phyloP scores from a whole-genome alignment of 345 rosid genomes.

The Euphorbia lathyris region DNA sequence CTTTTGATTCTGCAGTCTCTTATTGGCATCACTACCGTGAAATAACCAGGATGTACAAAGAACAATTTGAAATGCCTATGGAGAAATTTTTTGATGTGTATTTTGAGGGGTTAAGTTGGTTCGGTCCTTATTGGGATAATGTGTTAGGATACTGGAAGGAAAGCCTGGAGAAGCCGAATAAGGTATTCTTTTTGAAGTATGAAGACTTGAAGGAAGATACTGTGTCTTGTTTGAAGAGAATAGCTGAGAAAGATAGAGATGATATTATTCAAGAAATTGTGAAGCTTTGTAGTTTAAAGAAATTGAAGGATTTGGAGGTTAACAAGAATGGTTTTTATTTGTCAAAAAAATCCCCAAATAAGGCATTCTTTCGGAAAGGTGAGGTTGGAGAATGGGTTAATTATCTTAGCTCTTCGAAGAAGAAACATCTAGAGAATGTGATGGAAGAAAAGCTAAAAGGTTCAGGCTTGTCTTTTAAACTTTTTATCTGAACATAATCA shows the following conservation, averaged over 20 bases:
- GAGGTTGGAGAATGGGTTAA: conserved; percentile 26
- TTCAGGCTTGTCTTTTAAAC: conserved; percentile 20
- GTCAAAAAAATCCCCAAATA: conserved; percentile 4
- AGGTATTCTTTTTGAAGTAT: too few relatives aligned
- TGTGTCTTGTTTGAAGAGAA: neutral
- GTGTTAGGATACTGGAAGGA: too few relatives aligned
- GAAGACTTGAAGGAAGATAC: too few relatives aligned
- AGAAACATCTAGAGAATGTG: neutral
- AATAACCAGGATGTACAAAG: too few relatives aligned
- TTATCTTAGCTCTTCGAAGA: conserved; percentile 19
- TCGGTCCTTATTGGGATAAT: conserved; percentile 11
- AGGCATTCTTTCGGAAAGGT: conserved; percentile 20
- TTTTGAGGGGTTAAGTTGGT: neutral
- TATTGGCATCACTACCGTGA: conserved; percentile 22
- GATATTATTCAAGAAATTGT: too few relatives aligned
- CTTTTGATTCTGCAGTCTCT: conserved; percentile 21
- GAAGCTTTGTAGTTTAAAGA: too few relatives aligned
- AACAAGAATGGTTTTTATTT: neutral
- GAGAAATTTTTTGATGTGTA: neutral
- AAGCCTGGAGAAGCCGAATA: too few relatives aligned
- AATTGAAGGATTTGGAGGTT: conserved; percentile 14
- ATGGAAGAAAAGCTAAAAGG: conserved; percentile 18
- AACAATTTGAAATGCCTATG: too few relatives aligned
- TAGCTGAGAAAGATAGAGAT: neutral
- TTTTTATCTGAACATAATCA: neutral